Evolutionary conservation across 257 asterid genomes (phyloP), one percentile per base, ranked within the genome.

Genomic region (Salvia miltiorrhiza): DNA sequence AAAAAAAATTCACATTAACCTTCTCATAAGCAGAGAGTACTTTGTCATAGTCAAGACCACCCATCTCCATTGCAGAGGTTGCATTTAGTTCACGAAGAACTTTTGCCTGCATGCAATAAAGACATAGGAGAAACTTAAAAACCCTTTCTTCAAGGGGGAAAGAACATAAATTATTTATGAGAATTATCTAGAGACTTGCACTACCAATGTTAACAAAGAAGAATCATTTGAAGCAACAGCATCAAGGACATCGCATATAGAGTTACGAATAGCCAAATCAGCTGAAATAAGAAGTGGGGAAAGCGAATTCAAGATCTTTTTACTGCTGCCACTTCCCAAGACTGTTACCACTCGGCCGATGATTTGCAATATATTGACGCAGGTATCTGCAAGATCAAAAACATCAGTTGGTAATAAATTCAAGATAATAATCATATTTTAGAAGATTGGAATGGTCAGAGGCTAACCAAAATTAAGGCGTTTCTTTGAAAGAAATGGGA

Each of bases 201-300:
- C 69, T 88, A 91, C 99, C 96, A 86, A 75, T 45, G 16, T 32
- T 50, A 76, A 64, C 64, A 89, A 65, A 69, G 93, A 84, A 68
- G 95, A 67, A 82, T 94, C 96, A 50, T 73, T 79, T 56, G 66
- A 80, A 20, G 96, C 90, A 40, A 91, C 76, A 73, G 96, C 83
- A 79, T 83, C 93, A 74, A 94, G 93, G 70, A 89, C 93, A 65
- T 86, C 93, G 65, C 96, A 93, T 57, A 90, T 83, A 41, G 92
- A 79, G 28, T 70, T 67, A 41, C 96, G 83, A 65, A 85, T 86
- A 65, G 71, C 85, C 78, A 78, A 63, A 68, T 76, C 90, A 64
- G 86, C 85, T 76, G 82, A 82, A 55, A 87, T 79, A 56, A 93
- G 90, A 78, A 93, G 85, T 20, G 96, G 88, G 79, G 89, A 80